A percentile compares a stretch with the other conserved stretches of the same genome.
These are phyloP conservation scores for Blastobotrys proliferans DNA, from an alignment of 1,139 yeast genomes.

Conservation along the genomic window DNA sequence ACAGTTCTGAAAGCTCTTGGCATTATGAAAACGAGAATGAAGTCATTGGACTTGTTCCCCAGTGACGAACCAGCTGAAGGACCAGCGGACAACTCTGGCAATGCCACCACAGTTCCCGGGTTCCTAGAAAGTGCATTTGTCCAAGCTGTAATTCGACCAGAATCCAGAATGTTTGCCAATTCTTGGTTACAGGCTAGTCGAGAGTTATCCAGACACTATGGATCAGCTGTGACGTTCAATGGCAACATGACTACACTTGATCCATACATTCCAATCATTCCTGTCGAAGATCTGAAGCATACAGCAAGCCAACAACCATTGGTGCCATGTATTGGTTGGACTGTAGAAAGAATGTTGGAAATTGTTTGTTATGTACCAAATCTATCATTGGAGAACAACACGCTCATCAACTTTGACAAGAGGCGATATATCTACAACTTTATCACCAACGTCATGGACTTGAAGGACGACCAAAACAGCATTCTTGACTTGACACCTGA, in stretches of 20 bases:
- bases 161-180: conserved; percentile 62
- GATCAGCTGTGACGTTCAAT: conserved; percentile 12
- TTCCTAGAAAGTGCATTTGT: conserved; percentile 78
- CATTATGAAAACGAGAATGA: conserved; percentile 66
- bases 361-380: conserved; percentile 66
- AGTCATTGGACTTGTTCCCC: conserved; percentile 53
- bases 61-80: conserved; percentile 31
- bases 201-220: conserved; percentile 31
- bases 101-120: conserved; percentile 68
- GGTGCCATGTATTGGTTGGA: conserved; percentile 88
- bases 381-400: conserved; percentile 55
- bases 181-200: conserved; percentile 62
- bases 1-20: conserved; percentile 65
- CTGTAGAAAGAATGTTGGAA: conserved; percentile 56
- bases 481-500: conserved; percentile 4
- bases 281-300: conserved; percentile 19
- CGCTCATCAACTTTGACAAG: conserved; percentile 63
- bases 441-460: conserved; percentile 46
- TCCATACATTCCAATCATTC: conserved; percentile 40
- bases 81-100: conserved; percentile 25
- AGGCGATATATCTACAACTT: conserved; percentile 57
- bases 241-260: conserved; percentile 21
- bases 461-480: conserved; percentile 27
- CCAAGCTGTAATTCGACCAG: conserved; percentile 76
- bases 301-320: conserved; percentile 30